Base-by-base conservation (phyloP, 257 asterid genomes). In the Solanum verrucosum region DNA sequence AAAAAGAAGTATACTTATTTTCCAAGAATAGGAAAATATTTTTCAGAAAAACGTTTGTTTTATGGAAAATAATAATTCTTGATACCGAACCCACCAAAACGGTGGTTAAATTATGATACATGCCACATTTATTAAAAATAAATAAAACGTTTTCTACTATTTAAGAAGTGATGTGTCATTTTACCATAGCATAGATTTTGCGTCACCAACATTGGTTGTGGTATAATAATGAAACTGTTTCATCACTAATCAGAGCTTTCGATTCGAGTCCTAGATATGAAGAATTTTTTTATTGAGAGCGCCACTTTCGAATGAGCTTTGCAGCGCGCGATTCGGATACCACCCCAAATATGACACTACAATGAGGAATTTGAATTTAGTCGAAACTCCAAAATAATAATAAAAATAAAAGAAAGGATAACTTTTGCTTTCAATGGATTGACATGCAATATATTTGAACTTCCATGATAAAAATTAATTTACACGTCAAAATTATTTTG, bases 321-420 rank as follows among this genome's bases (percentile, higher is more conserved):
- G 10, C 0, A 1, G 1, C 20, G 12, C 10, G 0, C 1, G 4
- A 56, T 56, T 0, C 0, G 4, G 0, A 20, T 5, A 7, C 5
- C 1, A 56, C 0, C 67, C 25, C 25, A 56, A 20, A 56, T 56
- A 7, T 44, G 0, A 7, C 1, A 56, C 4, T 20, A 20, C 0
- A 0, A 0, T 56, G 65, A 4, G 2, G 4, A 18, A 20, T 18
- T 56, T 56, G 0, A 56, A 56, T 56, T 56, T 56, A 7, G 0
- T 20, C 1, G 1, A 7, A 20, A 0, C 25, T 56, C 5, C 1
- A 7, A 20, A 20, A 56, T 20, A 56, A 56, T 5, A 49, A 46
- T 4, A 46, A 46, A 18, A 18, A 56, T 56, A 3, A 20, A 56
- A 56, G 11, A 20, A 56, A 33, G 38, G 38, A 70, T 29, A 1